Evolutionary conservation across 2,329 filamentous ascomycete species (phyloP), one percentile per base, ranked within the genome.

Genomic region (Falciphora oryzae): DNA sequence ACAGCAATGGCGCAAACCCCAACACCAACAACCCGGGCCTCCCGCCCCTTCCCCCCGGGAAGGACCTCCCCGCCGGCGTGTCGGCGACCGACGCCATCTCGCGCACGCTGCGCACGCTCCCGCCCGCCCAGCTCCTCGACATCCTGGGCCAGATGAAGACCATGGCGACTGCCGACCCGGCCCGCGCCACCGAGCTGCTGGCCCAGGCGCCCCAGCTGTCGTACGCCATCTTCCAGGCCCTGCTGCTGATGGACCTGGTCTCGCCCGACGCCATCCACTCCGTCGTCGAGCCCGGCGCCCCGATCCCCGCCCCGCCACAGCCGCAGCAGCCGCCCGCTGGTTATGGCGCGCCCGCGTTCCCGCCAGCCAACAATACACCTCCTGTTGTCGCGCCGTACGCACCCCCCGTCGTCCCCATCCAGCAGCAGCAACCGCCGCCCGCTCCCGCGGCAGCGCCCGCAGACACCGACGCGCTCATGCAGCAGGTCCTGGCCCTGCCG

Each of bases 111-210:
- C 89, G 90, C 67, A 92, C 92, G 3, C 85, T 98, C 0, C 92
- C 93, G 0, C 89, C 93, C 0, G 85, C 91, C 8, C 93, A 98
- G 75, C 87, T 99, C 3, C 90, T 98, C 70, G 94, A 97, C 70
- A 93, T 97, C 65, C 86, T 99, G 66, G 88, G 89, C 11, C 93
- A 98, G 75, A 96, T 98, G 91, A 98, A 98, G 78, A 86, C 88
- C 3, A 82, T 98, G 16, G 92, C 92, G n/a, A 86, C 87, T 62
- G 86, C 84, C 29, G 93, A 98, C 70, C 93, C 94, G 2, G 83
- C 85, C 27, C 90, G 92, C 73, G 93, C 93, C 4, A 93, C 89
- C 0, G 92, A 96, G 73, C 86, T 98, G 57, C 85, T 99, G 57
- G 84, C 89, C 67, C 90, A 94, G 78, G 93, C 93, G 1, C 95